A percentile compares a stretch with the other conserved stretches of the same genome.
These are phyloP conservation scores for Suillus placidus DNA, from an alignment of 768 basidiomycete species.

Conservation along the genomic window DNA sequence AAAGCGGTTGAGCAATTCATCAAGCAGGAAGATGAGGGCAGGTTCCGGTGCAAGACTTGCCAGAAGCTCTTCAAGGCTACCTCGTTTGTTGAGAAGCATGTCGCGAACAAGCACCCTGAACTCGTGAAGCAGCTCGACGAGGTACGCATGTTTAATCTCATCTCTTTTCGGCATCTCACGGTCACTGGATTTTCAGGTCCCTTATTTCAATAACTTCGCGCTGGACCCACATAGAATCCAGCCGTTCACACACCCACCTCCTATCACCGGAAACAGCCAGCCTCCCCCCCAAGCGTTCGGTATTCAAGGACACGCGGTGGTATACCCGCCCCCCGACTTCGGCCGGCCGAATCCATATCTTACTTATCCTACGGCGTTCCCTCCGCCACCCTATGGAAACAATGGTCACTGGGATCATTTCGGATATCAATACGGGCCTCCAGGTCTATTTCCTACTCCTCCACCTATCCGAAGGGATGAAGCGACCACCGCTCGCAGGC, in stretches of 20 bases:
- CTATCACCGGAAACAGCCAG: conserved; percentile 64
- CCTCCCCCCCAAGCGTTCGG: conserved; percentile 87
- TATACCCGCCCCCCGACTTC: conserved; percentile 52
- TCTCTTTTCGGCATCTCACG: conserved; percentile 16
- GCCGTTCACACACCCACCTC: conserved; percentile 80
- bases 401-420: conserved; percentile 51
- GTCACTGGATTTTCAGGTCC: conserved; percentile 52
- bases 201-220: conserved; percentile 94
- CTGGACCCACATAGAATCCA: conserved; percentile 94
- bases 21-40: conserved; percentile 96
- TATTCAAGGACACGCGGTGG: conserved; percentile 57
- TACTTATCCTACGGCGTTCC: conserved; percentile 37
- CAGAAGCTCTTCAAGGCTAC: conserved; percentile 97
- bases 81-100: conserved; percentile 96
- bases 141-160: conserved; percentile 47
- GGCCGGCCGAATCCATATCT: conserved; percentile 43
- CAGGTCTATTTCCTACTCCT: conserved; percentile 37
- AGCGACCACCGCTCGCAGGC: conserved; percentile 56
- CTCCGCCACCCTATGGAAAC: conserved; percentile 42
- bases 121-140: conserved; percentile 83
- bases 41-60: conserved; percentile 95
- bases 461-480: conserved; percentile 59
- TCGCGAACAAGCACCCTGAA: conserved; percentile 92
- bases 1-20: conserved; percentile 79
- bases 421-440: conserved; percentile 40